Evolutionary conservation across 1,139 yeast species (phyloP), one percentile per base, ranked within the genome.

Genomic region (Candida pseudocylindracea): DNA sequence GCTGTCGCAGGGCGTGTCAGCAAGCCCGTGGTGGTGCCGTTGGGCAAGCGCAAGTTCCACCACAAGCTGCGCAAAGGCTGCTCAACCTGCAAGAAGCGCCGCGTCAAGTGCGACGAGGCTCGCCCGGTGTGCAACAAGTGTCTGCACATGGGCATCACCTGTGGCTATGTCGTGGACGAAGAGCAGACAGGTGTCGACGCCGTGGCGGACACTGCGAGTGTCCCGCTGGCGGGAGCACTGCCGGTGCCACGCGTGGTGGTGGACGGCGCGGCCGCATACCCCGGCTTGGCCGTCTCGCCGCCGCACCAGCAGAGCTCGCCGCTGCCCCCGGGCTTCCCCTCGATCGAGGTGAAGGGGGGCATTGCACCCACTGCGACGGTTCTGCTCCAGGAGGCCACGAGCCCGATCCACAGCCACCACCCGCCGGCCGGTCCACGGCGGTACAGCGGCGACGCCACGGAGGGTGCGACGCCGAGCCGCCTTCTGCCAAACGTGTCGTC

Each of bases 1-100:
- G n/a, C n/a, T n/a, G n/a, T n/a, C n/a, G 11, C 11, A 26, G 11
- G 11, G 15, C 32, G n/a, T 39, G 38, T 12, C 28, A 31, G 6
- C 20, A 15, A 15, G 20, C 20, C 20, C 20, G 6, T 6, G 6
- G 20, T 6, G 20, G 20, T 6, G 6, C 20, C 4, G 20, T 15
- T 15, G 20, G 20, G 20, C 13, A 69, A 68, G 48, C 58, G 92
- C 36, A 73, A 72, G 46, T 76, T 71, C 48, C 96, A 85, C 46
- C 79, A 72, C 39, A 85, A 85, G 51, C 78, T 93, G 27, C 36
- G 72, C 26, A 20, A 24, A 8, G 33, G 33, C 3, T 31, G 33
- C 10, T 26, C 25, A 25, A 31, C 33, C n/a, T 31, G 33, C 28
- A 31, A 31, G 12, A 12, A 10, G 26, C 15, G 33, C 10, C 30